phyloP scores from a whole-genome alignment of 108 stramenopile species.

The Mediolabrus comicus region DNA sequence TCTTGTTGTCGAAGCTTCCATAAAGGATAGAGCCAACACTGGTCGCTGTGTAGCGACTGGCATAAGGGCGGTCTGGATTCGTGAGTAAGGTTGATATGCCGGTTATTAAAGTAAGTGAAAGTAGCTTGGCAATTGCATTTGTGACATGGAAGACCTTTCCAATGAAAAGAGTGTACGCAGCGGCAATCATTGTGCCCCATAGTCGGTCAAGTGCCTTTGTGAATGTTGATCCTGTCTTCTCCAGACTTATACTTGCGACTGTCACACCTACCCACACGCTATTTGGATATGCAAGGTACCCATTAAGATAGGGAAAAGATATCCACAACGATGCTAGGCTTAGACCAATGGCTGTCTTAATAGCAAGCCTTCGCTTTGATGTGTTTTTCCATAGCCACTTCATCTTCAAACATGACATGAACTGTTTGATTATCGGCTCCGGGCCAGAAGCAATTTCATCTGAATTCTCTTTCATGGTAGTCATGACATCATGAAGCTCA shows the following conservation, averaged over 20 bases:
- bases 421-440: background rate
- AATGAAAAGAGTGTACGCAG: conserved; percentile 42
- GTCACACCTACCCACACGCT: conserved; percentile 53
- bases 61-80: conserved; percentile 42
- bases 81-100: conserved; percentile 37
- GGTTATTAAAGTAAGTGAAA: conserved; percentile 35
- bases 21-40: conserved; percentile 49
- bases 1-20: conserved; percentile 34
- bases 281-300: conserved; percentile 37
- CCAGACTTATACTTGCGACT: conserved; percentile 49
- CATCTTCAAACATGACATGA: conserved; percentile 1
- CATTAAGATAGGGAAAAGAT: conserved; percentile 40
- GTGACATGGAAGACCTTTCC: conserved; percentile 36
- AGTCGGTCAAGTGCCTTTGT: conserved; percentile 50
- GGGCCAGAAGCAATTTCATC: background rate
- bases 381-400: conserved; percentile 41
- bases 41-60: conserved; percentile 42
- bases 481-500: conserved; percentile 25
- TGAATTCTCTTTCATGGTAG: conserved; percentile 1
- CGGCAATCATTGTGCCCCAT: conserved; percentile 51
- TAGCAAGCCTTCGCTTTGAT: conserved; percentile 32
- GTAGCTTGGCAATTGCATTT: conserved; percentile 22
- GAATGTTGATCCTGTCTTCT: conserved; percentile 37
- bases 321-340: conserved; percentile 48
- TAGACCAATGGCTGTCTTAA: conserved; percentile 55